phyloP scores from a whole-genome alignment of 2,329 filamentous ascomycete genomes.

The Hawksworthiomyces lignivorus region DNA sequence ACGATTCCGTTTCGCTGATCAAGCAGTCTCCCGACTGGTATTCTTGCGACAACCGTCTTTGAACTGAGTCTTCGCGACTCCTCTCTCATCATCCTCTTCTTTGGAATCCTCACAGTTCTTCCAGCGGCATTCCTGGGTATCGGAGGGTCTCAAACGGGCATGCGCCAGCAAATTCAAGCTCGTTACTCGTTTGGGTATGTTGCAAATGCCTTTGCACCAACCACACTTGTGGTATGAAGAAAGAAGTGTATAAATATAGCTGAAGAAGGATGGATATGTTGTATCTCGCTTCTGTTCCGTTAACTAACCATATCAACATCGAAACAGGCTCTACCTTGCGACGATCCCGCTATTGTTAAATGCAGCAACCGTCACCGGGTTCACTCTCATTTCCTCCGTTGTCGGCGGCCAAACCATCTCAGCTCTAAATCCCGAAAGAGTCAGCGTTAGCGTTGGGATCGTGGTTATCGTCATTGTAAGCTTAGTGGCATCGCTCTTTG shows the following conservation, averaged over 20 bases:
- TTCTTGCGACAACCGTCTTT: conserved; percentile 46
- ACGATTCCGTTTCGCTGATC: not conserved
- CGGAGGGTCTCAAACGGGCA: conserved; percentile 46
- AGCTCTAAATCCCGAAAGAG: conserved; percentile 34
- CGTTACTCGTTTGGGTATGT: conserved; percentile 49
- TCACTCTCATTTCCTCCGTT: conserved; percentile 48
- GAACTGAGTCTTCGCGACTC: conserved; percentile 48
- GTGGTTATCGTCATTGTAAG: conserved; percentile 46
- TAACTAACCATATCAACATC: not conserved
- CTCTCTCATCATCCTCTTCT: conserved; percentile 52
- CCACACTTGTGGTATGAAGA: too few species aligned
- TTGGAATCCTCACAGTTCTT: conserved; percentile 43
- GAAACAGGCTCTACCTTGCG: conserved; percentile 37
- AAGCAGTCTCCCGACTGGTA: conserved; percentile 47
- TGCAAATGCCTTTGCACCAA: too few species aligned
- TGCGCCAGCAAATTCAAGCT: conserved; percentile 54
- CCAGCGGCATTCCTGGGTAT: conserved; percentile 49
- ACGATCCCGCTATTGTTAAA: conserved; percentile 46
- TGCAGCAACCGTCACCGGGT: conserved; percentile 49
- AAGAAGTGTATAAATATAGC: too few species aligned
- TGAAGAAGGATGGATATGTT: too few species aligned
- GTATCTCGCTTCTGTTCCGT: too few species aligned
- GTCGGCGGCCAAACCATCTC: conserved; percentile 48
- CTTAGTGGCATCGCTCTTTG: conserved; percentile 46
- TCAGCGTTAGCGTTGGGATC: conserved; percentile 49